Evolutionary conservation across 441 rosid genomes (phyloP), one percentile per base, ranked within the genome.

Genomic region (Raphanus hybrid): DNA sequence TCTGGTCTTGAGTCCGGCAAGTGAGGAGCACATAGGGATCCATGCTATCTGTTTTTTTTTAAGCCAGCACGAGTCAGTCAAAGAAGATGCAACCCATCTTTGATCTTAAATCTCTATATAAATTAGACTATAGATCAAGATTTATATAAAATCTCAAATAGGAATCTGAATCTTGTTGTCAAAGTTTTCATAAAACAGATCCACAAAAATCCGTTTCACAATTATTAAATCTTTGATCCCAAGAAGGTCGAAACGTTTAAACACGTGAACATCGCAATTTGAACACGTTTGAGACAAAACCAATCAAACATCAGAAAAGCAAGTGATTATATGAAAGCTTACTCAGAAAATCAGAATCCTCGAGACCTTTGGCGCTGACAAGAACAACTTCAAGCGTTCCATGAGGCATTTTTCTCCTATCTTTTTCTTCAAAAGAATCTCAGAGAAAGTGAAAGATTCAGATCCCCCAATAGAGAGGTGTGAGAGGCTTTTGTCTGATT

Each of bases 1-100:
- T 88, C 70, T 85, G 83, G 75, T 92, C 94, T 83, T 92, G 96
- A 34, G 90, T 85, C 5, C 92, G 88, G 74, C 92, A 92, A 71
- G 78, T 82, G 29, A 91, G 68, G 27, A 79, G 43, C 63, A 92
- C 94, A 65, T 87, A 92, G 9, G 96, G 91, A 84, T 89, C 96
- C 84, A 89, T 84, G n/a, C 71, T 78, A 66, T 39, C 97, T 92
- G 84, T 73, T 39, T 8, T 23, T 27, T 8, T 27, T 8, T 48
- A 14, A 71, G 62, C 50, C 64, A 2, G 52, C 5, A 1, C 23
- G 1, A 70, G 15, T 55, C 64, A 59, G 69, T 71, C 35, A 71
- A 78, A 14, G 23, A 35, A 43, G 48, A 50, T 55, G 60, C 71
- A 76, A 4, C 23, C 32, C 29, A 23, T 23, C 18, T 50, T 12